Evolutionary conservation across 331 rosid genomes (phyloP).

Genomic region (Arachis monticola): DNA sequence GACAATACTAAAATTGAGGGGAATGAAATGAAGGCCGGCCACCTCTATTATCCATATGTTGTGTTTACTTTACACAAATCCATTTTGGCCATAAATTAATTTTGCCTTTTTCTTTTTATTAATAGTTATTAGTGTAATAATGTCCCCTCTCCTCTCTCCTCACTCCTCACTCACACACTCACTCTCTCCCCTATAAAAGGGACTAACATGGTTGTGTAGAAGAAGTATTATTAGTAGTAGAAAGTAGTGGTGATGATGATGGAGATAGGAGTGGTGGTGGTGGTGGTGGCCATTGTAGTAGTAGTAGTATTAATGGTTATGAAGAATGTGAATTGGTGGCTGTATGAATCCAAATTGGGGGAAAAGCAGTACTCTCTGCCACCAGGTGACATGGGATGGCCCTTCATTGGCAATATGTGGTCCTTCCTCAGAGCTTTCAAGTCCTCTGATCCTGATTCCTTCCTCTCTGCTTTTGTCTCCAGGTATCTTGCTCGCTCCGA

Average conservation of each 20-base stretch:
- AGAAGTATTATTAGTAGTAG: no score
- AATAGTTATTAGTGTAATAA: no score
- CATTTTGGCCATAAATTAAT: slow-evolving; percentile 39
- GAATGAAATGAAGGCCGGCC: slow-evolving; percentile 44
- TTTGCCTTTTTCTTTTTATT: not conserved
- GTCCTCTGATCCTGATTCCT: slow-evolving; percentile 78
- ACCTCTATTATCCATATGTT: not conserved
- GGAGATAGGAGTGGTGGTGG: slow-evolving; percentile 15
- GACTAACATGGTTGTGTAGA: no score
- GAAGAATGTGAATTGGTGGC: slow-evolving; percentile 73
- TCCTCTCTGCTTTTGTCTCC: slow-evolving; percentile 63
- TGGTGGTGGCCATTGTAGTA: slow-evolving; percentile 31
- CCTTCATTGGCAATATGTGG: slow-evolving; percentile 93
- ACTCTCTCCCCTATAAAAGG: slow-evolving; percentile 31
- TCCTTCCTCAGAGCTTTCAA: slow-evolving; percentile 87
- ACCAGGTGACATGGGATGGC: slow-evolving; percentile 94
- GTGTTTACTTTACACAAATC: slow-evolving; percentile 22
- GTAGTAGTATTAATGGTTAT: slow-evolving; percentile 26
- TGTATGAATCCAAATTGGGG: slow-evolving; percentile 69
- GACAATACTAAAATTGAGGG: slow-evolving; percentile 33
- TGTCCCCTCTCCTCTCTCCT: not conserved
- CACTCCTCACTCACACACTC: not conserved
- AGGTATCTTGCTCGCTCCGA: slow-evolving; percentile 42
- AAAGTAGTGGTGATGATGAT: slow-evolving; percentile 3
- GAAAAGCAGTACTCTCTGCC: slow-evolving; percentile 63